Conservation (phyloP, 2,329 filamentous ascomycete genomes). For the Microcyclosporella mali region DNA sequence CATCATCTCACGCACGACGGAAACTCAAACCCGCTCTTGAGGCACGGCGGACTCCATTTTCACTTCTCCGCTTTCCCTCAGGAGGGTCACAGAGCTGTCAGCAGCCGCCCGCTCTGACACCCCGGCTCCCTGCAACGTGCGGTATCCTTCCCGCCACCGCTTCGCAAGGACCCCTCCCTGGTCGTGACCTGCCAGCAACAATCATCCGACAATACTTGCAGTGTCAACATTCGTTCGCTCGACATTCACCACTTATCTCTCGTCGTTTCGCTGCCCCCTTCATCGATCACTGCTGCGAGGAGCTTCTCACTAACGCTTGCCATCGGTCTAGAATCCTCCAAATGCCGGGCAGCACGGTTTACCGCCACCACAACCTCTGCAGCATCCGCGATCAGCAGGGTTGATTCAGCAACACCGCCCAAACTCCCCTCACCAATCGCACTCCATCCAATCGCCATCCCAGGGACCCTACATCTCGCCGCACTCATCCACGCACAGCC, state of each 20-base stretch:
- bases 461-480: constrained; percentile 60
- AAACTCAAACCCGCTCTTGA: constrained; percentile 14
- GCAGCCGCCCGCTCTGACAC: neutral
- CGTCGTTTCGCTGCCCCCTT: constrained; percentile 1
- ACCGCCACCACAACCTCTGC: constrained; percentile 57
- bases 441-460: constrained; percentile 52
- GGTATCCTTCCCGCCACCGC: too few species aligned
- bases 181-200: too few species aligned
- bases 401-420: constrained; percentile 64
- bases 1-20: constrained; percentile 12
- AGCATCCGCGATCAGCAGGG: constrained; percentile 65
- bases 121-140: too few species aligned
- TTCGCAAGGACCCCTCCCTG: too few species aligned
- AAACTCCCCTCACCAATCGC: constrained; percentile 56
- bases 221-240: too few species aligned
- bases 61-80: too few species aligned
- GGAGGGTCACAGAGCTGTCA: constrained; percentile 1
- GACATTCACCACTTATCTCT: neutral
- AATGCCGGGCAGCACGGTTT: constrained; percentile 53
- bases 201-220: too few species aligned
- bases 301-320: constrained; percentile 16
- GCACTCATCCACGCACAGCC: constrained; percentile 56
- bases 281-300: constrained; percentile 5
- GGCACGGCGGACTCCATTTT: too few species aligned
- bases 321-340: constrained; percentile 24